Conservation (phyloP, 495 filamentous ascomycete genomes). For the Achaetomiella virescens region DNA sequence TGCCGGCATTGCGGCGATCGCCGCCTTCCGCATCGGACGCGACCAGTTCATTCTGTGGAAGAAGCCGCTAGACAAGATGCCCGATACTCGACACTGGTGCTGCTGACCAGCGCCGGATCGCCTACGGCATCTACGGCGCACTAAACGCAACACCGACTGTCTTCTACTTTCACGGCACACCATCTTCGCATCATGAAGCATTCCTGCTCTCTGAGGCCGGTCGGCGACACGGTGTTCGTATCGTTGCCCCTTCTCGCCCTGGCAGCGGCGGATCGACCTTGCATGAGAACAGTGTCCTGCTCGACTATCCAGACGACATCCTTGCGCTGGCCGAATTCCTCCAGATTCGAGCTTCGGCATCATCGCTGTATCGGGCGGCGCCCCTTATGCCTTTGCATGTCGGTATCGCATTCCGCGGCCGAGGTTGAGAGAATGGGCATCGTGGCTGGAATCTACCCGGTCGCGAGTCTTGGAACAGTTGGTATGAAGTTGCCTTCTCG, state of each 20-base stretch:
- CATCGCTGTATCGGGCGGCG: conserved; percentile 1
- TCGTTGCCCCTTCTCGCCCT: background rate
- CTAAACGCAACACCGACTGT: background rate
- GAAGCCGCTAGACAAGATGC: background rate
- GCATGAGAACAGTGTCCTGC: background rate
- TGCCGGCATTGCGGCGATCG: background rate
- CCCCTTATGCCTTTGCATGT: conserved; percentile 2
- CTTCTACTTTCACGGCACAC: conserved; percentile 2
- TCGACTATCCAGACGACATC: conserved; percentile 2
- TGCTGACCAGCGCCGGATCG: background rate
- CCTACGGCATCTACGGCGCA: background rate
- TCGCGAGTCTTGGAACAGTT: background rate
- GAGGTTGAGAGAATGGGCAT: background rate
- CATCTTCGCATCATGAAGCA: conserved; percentile 7
- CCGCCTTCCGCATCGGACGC: background rate
- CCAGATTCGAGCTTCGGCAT: background rate
- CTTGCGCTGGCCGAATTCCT: background rate
- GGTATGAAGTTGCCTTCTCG: background rate
- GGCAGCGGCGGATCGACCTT: conserved; percentile 1
- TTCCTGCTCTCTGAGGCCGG: background rate
- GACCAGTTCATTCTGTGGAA: background rate
- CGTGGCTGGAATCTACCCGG: background rate
- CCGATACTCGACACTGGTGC: background rate
- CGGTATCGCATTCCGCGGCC: background rate
- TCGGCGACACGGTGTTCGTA: background rate